phyloP scores from a whole-genome alignment of 257 asterid species.

The Solanum piurae region DNA sequence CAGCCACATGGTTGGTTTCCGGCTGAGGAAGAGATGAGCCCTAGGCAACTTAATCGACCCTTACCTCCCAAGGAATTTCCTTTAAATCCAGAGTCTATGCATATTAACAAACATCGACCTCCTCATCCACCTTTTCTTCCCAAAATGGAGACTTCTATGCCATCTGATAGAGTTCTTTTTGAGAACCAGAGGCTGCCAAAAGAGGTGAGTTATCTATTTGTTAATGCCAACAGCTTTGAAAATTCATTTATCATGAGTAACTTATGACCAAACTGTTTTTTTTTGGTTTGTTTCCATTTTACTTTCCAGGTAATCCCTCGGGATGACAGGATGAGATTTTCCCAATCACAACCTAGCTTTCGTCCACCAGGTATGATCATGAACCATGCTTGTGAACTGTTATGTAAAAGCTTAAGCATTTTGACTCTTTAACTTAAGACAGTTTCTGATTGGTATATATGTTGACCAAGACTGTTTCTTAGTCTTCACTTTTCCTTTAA shows the following conservation, averaged over 20 bases:
- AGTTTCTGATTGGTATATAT: background rate
- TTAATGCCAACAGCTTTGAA: background rate
- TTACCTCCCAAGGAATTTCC: slow-evolving; percentile 52
- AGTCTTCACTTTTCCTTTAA: background rate
- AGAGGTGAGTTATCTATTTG: slow-evolving; percentile 45
- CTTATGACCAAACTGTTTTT: background rate
- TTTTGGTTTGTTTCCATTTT: slow-evolving; percentile 1
- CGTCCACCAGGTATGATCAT: slow-evolving; percentile 46
- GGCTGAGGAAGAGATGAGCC: slow-evolving; percentile 68
- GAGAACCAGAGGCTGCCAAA: slow-evolving; percentile 58
- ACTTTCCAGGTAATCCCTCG: slow-evolving; percentile 53
- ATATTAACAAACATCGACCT: slow-evolving; percentile 46
- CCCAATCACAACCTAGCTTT: slow-evolving; percentile 46
- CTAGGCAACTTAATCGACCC: slow-evolving; percentile 42
- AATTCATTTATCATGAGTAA: background rate
- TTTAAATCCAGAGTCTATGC: slow-evolving; percentile 41
- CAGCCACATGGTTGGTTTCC: slow-evolving; percentile 81
- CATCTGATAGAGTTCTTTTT: slow-evolving; percentile 48
- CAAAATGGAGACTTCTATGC: slow-evolving; percentile 47
- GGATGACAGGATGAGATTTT: slow-evolving; percentile 55
- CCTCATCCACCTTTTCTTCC: slow-evolving; percentile 58
- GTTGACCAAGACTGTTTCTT: background rate
- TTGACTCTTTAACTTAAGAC: background rate
- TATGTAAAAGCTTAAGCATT: background rate
- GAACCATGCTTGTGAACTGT: background rate